These are phyloP conservation scores for Entomortierella lignicola DNA, from an alignment of 192 early-diverging fungal genomes.

Conservation along the genomic window DNA sequence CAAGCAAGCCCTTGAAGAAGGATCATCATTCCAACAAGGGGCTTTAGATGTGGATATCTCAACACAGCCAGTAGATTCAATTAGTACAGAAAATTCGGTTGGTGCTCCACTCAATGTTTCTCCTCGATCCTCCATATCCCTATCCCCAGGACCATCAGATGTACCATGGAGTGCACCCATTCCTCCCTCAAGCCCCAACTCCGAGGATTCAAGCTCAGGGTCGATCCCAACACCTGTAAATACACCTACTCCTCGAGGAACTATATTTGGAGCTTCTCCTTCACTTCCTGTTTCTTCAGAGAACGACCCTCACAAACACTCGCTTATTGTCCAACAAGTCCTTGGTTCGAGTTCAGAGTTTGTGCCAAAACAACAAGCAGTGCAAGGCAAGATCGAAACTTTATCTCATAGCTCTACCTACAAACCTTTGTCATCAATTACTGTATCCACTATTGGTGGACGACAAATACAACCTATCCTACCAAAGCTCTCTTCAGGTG, in stretches of 20 bases:
- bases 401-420: conserved; percentile 26
- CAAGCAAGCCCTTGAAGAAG: background rate
- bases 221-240: conserved; percentile 36
- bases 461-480: conserved; percentile 12
- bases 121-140: conserved; percentile 4
- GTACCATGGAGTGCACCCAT: conserved; percentile 8
- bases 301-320: background rate
- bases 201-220: background rate
- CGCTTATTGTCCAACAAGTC: background rate
- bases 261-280: background rate
- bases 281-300: background rate
- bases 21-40: background rate
- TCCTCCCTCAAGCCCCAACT: conserved; percentile 12
- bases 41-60: background rate
- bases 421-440: conserved; percentile 14
- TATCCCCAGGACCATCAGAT: conserved; percentile 13
- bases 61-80: background rate
- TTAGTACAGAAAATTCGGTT: background rate
- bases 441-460: conserved; percentile 4
- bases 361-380: too few species aligned
- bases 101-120: background rate
- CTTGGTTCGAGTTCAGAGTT: background rate
- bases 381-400: background rate
- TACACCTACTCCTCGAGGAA: conserved; percentile 25
- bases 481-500: conserved; percentile 3